These are phyloP conservation scores for Trichophyton benhamiae DNA, from an alignment of 2,329 filamentous ascomycete genomes.

Conservation along the genomic window DNA sequence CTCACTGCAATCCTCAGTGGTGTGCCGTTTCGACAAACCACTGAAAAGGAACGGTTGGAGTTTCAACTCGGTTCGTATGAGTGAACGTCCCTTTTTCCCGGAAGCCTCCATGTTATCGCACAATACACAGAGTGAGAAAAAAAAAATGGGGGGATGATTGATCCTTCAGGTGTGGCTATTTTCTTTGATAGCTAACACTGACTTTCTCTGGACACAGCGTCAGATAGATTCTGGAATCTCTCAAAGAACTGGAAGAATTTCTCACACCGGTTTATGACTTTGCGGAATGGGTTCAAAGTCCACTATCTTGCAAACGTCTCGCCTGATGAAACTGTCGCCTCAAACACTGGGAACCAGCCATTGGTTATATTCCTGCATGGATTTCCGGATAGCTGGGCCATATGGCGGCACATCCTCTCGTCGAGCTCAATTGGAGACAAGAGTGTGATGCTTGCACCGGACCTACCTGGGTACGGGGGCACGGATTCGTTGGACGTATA, in stretches of 20 bases:
- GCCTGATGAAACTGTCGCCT: conserved; percentile 14
- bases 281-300: conserved; percentile 39
- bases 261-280: conserved; percentile 40
- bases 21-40: conserved; percentile 26
- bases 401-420: conserved; percentile 41
- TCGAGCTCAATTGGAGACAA: conserved; percentile 27
- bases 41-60: conserved; percentile 31
- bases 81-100: not conserved
- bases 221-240: conserved; percentile 43
- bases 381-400: conserved; percentile 46
- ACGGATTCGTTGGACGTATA: conserved; percentile 42
- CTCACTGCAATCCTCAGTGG: conserved; percentile 23
- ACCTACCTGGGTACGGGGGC: conserved; percentile 48
- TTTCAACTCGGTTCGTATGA: conserved; percentile 28
- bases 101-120: not conserved
- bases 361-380: conserved; percentile 47
- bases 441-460: conserved; percentile 42
- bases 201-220: conserved; percentile 27
- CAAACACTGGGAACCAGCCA: conserved; percentile 19
- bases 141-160: not conserved
- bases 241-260: conserved; percentile 36
- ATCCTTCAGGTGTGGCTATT: not conserved
- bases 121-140: not conserved
- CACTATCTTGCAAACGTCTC: conserved; percentile 41
- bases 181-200: not conserved